Evolutionary conservation across 2,329 filamentous ascomycete genomes (phyloP).

Genomic region (Cladosporium oxysporum): DNA sequence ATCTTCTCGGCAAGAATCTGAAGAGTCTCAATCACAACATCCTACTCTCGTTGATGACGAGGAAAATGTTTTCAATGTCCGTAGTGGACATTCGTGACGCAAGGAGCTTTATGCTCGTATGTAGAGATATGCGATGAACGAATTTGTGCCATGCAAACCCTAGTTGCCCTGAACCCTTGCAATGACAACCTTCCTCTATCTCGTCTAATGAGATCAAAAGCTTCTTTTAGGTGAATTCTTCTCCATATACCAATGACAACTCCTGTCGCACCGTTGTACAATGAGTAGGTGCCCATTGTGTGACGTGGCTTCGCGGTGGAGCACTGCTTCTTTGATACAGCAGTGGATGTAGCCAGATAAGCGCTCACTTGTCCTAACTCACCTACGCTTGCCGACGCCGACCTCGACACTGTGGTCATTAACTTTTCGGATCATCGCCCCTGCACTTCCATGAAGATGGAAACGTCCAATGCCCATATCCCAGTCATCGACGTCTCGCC

Average conservation of each 20-base stretch:
- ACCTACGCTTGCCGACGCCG: background rate
- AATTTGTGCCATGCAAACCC: background rate
- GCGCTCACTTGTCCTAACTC: background rate
- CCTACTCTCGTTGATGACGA: background rate
- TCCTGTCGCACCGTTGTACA: background rate
- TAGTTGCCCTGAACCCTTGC: background rate
- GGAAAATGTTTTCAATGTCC: too few relatives aligned
- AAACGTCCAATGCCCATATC: constrained; percentile 49
- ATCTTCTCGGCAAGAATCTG: background rate
- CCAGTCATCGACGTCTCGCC: constrained; percentile 81
- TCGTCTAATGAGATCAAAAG: background rate
- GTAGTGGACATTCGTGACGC: background rate
- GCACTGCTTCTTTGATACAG: background rate
- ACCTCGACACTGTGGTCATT: background rate
- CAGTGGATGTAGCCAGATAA: background rate
- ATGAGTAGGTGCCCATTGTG: background rate
- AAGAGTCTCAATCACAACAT: background rate
- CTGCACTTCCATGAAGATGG: background rate
- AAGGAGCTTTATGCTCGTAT: background rate
- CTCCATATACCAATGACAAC: background rate
- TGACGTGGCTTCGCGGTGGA: background rate
- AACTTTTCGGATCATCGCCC: too few relatives aligned
- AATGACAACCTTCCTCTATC: background rate
- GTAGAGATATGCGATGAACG: background rate
- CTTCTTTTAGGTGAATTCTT: background rate